phyloP scores from a whole-genome alignment of 1,284 basidiomycete genomes.

The Ceratobasidium papillatum region DNA sequence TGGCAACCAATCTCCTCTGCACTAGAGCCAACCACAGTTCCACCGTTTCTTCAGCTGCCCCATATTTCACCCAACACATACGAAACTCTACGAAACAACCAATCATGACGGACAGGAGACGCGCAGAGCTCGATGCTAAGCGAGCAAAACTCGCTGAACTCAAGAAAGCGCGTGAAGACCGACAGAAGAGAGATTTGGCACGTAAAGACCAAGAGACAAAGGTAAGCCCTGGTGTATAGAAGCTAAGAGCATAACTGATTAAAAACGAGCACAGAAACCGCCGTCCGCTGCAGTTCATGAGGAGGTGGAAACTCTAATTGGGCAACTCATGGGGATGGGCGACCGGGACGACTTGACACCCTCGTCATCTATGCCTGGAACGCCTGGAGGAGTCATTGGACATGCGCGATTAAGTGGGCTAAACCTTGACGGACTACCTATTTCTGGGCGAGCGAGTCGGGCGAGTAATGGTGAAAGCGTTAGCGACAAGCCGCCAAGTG shows the following conservation, averaged over 20 bases:
- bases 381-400: slow-evolving; percentile 62
- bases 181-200: slow-evolving; percentile 61
- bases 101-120: slow-evolving; percentile 57
- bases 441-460: slow-evolving; percentile 59
- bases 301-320: slow-evolving; percentile 76
- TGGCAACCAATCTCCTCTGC: neutral
- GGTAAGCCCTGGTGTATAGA: neutral
- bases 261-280: slow-evolving; percentile 5
- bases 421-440: slow-evolving; percentile 47
- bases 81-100: neutral
- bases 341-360: slow-evolving; percentile 65
- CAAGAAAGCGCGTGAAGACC: slow-evolving; percentile 71
- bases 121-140: slow-evolving; percentile 92
- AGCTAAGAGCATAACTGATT: neutral
- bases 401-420: slow-evolving; percentile 51
- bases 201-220: slow-evolving; percentile 38
- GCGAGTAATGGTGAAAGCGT: slow-evolving; percentile 61
- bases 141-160: slow-evolving; percentile 87
- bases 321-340: slow-evolving; percentile 58
- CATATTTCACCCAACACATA: neutral
- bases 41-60: neutral
- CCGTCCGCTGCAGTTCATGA: slow-evolving; percentile 52
- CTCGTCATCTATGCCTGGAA: slow-evolving; percentile 73
- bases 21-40: neutral
- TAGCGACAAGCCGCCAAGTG: slow-evolving; percentile 21